Base-by-base conservation (phyloP, 2,329 filamentous ascomycete species). In the Colletotrichum paranaense region DNA sequence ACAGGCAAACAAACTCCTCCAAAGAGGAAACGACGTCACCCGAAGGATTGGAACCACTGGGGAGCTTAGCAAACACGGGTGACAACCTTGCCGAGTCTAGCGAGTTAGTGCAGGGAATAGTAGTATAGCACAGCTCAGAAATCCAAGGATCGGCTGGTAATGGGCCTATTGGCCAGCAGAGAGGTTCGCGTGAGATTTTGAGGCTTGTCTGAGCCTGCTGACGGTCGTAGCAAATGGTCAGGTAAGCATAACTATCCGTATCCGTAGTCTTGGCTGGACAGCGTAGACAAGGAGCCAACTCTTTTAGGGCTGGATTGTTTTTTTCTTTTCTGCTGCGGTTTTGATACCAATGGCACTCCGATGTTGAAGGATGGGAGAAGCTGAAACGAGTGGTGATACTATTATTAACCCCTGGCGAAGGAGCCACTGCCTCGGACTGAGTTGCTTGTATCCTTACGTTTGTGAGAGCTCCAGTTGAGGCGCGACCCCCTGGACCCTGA, bases 361-460 rank as follows among this genome's bases (percentile, higher is more conserved):
- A 49, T 49, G 42, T 49, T 49, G 42, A 49, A 49, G 42, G 42
- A 49, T 22, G 42, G 42, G 42, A 38, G 28, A 38, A 26, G 63
- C 55, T 73, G 70, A 73, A 73, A 73, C 70, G 46, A 46, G 26
- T 46, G 22, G 67, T 73, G 66, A 64, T 64, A 59, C 66, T 69
- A 60, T 69, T 30, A 26, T 56, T 35, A 59, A 58, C 58, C 58
- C 66, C 69, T 69, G 66, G 42, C 46, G 49, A 24, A 58, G 58
- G 59, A 42, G 52, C 53, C 65, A 59, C 30, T 64, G 65, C 59
- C 53, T 65, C 42, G 28, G 66, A 55, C 22, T 56, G 42, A 64
- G 53, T 12, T 26, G 32, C 24, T 32, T 26, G 58, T 26, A 57
- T 30, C 38, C 42, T 19, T 42, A 12, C 42, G 19, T n/a, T 9